Evolutionary conservation across 345 rosid genomes (phyloP).

Genomic region (Psidium guajava): DNA sequence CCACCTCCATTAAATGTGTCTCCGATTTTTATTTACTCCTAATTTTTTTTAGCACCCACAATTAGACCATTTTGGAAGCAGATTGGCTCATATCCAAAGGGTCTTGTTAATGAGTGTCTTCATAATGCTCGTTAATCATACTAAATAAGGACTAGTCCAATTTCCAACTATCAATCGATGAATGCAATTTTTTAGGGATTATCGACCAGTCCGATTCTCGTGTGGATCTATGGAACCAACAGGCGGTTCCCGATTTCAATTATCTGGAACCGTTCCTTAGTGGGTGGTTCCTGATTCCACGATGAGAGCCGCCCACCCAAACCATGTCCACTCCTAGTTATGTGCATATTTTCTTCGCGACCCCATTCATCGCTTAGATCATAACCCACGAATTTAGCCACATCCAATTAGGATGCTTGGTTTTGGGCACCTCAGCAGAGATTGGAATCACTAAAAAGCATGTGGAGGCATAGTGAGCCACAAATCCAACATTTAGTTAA

Average conservation of each 20-base stretch:
- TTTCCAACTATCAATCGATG: neutral
- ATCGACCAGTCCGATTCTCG: no score
- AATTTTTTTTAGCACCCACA: neutral
- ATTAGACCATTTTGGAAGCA: neutral
- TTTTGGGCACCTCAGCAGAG: neutral
- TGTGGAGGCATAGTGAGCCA: neutral
- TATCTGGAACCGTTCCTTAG: no score
- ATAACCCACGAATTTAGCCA: neutral
- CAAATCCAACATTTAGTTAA: neutral
- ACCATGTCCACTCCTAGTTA: no score
- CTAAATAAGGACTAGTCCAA: neutral
- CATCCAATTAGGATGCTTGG: neutral
- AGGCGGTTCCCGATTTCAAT: no score
- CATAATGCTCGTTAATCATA: neutral
- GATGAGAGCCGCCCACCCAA: no score
- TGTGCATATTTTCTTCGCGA: neutral
- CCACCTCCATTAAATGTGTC: neutral
- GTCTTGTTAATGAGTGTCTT: neutral
- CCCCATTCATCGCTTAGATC: neutral
- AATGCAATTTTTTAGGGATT: no score
- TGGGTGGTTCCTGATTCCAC: no score
- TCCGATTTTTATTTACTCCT: neutral
- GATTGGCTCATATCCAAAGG: neutral
- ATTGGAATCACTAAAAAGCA: neutral
- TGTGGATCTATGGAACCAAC: no score